Conservation (phyloP, 1,139 yeast genomes). For the Magnusiomyces magnusii region DNA sequence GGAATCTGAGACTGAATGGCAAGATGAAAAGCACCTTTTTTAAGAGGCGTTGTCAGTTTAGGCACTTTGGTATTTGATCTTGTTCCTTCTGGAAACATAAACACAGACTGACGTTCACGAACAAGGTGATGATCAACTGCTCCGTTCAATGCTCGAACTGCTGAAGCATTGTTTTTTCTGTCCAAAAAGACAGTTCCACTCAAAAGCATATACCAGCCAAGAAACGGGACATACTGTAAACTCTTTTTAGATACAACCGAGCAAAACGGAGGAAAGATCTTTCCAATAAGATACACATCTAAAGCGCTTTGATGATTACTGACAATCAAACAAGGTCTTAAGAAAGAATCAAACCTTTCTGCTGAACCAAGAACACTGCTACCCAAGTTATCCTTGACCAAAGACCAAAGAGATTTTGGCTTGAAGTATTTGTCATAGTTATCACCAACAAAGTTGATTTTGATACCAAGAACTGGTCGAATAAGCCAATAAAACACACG, state of each 20-base stretch:
- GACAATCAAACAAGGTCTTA: slow-evolving; percentile 57
- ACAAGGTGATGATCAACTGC: slow-evolving; percentile 57
- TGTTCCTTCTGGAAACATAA: slow-evolving; percentile 91
- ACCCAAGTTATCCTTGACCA: neutral
- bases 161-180: slow-evolving; percentile 68
- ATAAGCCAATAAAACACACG: slow-evolving; percentile 10
- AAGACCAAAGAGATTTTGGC: neutral
- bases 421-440: slow-evolving; percentile 7
- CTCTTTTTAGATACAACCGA: slow-evolving; percentile 90
- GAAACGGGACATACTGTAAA: slow-evolving; percentile 76
- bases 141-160: slow-evolving; percentile 61
- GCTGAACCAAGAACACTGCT: neutral
- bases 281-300: slow-evolving; percentile 74
- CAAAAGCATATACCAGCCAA: slow-evolving; percentile 94
- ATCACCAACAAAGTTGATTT: slow-evolving; percentile 7
- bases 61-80: slow-evolving; percentile 68
- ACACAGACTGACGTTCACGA: slow-evolving; percentile 54
- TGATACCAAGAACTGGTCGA: slow-evolving; percentile 6
- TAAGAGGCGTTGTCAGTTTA: slow-evolving; percentile 64
- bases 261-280: slow-evolving; percentile 78
- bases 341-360: neutral
- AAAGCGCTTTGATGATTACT: slow-evolving; percentile 86
- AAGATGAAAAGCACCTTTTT: slow-evolving; percentile 96
- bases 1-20: slow-evolving; percentile 92
- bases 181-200: slow-evolving; percentile 90